Evolutionary conservation across 2,329 filamentous ascomycete species (phyloP).

Genomic region (Aureobasidium leucospermi): DNA sequence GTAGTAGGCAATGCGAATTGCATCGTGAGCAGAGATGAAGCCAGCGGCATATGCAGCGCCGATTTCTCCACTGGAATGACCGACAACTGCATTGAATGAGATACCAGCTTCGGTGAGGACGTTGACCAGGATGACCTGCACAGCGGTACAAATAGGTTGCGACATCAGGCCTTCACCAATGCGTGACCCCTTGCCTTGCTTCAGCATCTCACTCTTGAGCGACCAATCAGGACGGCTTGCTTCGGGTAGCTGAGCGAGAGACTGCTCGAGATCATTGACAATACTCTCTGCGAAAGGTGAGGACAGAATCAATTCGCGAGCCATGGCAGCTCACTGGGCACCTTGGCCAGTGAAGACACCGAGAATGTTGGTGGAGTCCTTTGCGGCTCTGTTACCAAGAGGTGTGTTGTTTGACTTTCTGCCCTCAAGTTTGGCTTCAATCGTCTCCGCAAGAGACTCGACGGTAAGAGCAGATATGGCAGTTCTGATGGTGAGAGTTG

Average conservation of each 20-base stretch:
- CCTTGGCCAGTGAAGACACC: constrained; percentile 31
- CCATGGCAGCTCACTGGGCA: constrained; percentile 27
- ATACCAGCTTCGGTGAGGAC: constrained; percentile 25
- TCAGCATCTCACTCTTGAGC: neutral
- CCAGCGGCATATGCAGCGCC: constrained; percentile 26
- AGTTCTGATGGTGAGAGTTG: neutral
- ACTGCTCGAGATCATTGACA: neutral
- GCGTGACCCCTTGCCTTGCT: neutral
- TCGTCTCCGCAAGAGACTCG: neutral
- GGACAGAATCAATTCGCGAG: constrained; percentile 20
- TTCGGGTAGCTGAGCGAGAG: neutral
- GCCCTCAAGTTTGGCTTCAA: neutral
- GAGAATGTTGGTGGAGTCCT: neutral
- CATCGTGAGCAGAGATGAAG: constrained; percentile 15
- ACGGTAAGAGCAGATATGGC: neutral
- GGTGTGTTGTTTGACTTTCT: neutral
- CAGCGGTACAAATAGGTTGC: constrained; percentile 48
- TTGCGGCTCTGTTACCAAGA: neutral
- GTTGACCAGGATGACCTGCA: constrained; percentile 45
- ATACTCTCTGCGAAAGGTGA: neutral
- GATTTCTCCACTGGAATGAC: constrained; percentile 29
- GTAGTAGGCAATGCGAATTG: constrained; percentile 19
- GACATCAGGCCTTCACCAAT: neutral
- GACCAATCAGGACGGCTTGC: constrained; percentile 4
- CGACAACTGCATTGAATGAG: constrained; percentile 20